Conservation (phyloP, 169 alveolate species). For the Toxoplasma gondii region DNA sequence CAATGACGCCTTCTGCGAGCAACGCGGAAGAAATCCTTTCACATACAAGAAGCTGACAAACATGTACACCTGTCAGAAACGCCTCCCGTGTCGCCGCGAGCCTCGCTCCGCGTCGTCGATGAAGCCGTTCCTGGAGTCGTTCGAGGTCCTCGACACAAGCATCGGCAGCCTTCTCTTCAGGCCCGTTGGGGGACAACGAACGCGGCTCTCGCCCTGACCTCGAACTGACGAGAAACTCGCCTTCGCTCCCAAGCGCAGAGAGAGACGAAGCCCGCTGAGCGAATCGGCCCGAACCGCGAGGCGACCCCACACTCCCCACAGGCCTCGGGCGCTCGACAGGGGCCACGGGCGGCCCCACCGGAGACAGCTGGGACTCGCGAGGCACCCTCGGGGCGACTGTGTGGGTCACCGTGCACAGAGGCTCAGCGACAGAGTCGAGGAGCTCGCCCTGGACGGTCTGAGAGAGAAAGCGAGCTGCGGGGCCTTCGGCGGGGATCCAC, state of each 20-base stretch:
- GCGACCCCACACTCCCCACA: background rate
- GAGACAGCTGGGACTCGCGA: background rate
- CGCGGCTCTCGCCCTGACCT: background rate
- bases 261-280: too few relatives aligned
- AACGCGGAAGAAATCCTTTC: background rate
- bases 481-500: background rate
- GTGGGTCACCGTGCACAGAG: background rate
- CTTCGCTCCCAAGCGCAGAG: too few relatives aligned
- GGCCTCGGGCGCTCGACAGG: background rate
- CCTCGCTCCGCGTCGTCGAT: background rate
- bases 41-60: constrained; percentile 1
- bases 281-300: background rate
- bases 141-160: background rate
- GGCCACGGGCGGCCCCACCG: background rate
- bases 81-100: constrained; percentile 37
- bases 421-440: background rate
- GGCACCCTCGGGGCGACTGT: background rate
- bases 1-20: background rate
- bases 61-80: constrained; percentile 7
- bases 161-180: background rate
- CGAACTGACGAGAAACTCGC: too few relatives aligned
- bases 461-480: background rate
- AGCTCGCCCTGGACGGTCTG: constrained; percentile 5
- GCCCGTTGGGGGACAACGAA: background rate
- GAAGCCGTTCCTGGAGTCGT: background rate